These are phyloP conservation scores for Gamsiella multidivaricata DNA, from an alignment of 192 early-diverging fungal species.

Conservation along the genomic window DNA sequence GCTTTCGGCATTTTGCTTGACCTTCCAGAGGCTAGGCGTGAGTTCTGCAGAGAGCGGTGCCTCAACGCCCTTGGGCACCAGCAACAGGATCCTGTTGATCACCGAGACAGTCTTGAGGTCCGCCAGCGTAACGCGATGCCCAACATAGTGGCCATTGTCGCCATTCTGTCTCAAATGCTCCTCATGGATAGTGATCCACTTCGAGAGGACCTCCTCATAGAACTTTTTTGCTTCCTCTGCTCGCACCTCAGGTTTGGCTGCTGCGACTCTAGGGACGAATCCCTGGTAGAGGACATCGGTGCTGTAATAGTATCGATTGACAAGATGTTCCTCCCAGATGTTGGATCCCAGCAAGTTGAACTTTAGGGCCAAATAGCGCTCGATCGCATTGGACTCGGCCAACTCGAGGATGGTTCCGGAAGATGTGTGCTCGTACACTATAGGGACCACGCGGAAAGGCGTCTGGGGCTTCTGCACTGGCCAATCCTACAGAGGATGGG, in stretches of 20 bases:
- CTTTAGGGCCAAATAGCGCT: conserved; percentile 39
- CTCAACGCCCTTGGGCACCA: conserved; percentile 10
- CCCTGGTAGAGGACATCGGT: not conserved
- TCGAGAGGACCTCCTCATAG: conserved; percentile 4
- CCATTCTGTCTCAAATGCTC: conserved; percentile 60
- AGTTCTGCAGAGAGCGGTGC: conserved; percentile 13
- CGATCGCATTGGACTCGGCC: conserved; percentile 28
- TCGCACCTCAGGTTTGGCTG: conserved; percentile 22
- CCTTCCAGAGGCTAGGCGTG: conserved; percentile 22
- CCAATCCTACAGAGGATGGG: conserved; percentile 48
- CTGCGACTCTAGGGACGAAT: too few species aligned
- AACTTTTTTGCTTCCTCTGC: conserved; percentile 11
- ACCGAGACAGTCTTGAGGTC: conserved; percentile 43
- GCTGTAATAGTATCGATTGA: conserved; percentile 26
- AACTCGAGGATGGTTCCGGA: conserved; percentile 14
- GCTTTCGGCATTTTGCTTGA: conserved; percentile 4
- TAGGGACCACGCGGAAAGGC: conserved; percentile 25
- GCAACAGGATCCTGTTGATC: conserved; percentile 12
- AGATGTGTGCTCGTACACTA: conserved; percentile 25
- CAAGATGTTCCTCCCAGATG: conserved; percentile 32
- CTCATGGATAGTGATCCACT: conserved; percentile 51
- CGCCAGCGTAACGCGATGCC: conserved; percentile 50
- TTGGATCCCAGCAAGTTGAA: conserved; percentile 25
- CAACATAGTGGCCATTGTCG: conserved; percentile 64
- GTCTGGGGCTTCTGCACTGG: conserved; percentile 11